Evolutionary conservation across 2,329 filamentous ascomycete genomes (phyloP).

Genomic region (Zasmidium citrigriseum): DNA sequence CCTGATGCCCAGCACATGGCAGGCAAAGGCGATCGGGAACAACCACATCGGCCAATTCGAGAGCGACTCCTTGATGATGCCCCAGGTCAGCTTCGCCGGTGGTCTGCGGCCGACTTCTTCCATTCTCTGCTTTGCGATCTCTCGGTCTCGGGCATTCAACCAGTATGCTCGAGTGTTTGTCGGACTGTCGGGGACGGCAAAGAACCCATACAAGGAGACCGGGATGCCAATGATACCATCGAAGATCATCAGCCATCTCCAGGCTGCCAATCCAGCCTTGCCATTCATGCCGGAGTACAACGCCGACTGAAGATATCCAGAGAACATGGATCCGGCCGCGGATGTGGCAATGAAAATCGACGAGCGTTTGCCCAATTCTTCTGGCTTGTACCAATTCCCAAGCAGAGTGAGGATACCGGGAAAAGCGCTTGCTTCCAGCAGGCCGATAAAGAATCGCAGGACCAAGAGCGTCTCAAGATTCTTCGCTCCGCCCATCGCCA

Average conservation of each 20-base stretch:
- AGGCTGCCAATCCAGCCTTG: slow-evolving; percentile 15
- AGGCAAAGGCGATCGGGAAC: slow-evolving; percentile 13
- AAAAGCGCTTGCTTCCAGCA: slow-evolving; percentile 4
- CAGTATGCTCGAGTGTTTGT: slow-evolving; percentile 18
- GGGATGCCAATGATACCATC: slow-evolving; percentile 22
- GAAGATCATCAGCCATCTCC: slow-evolving; percentile 21
- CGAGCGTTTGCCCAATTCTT: slow-evolving; percentile 19
- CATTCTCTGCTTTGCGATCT: slow-evolving; percentile 16
- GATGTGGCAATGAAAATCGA: slow-evolving; percentile 19
- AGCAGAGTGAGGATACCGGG: slow-evolving; percentile 8
- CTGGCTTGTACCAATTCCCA: slow-evolving; percentile 14
- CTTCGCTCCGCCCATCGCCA: slow-evolving; percentile 3
- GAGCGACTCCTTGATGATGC: slow-evolving; percentile 12
- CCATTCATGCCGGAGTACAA: slow-evolving; percentile 21
- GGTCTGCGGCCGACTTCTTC: slow-evolving; percentile 13
- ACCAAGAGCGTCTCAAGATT: slow-evolving; percentile 4
- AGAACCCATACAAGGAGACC: slow-evolving; percentile 17
- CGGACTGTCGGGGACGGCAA: slow-evolving; percentile 17
- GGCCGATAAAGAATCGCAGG: slow-evolving; percentile 8
- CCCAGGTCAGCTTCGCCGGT: slow-evolving; percentile 14
- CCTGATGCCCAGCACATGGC: slow-evolving; percentile 7
- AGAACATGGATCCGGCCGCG: slow-evolving; percentile 19
- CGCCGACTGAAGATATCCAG: slow-evolving; percentile 20
- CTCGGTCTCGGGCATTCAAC: slow-evolving; percentile 11
- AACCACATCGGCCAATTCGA: slow-evolving; percentile 19